These are phyloP conservation scores for Fusarium sp. DNA, from an alignment of 2,329 filamentous ascomycete species.

Conservation along the genomic window DNA sequence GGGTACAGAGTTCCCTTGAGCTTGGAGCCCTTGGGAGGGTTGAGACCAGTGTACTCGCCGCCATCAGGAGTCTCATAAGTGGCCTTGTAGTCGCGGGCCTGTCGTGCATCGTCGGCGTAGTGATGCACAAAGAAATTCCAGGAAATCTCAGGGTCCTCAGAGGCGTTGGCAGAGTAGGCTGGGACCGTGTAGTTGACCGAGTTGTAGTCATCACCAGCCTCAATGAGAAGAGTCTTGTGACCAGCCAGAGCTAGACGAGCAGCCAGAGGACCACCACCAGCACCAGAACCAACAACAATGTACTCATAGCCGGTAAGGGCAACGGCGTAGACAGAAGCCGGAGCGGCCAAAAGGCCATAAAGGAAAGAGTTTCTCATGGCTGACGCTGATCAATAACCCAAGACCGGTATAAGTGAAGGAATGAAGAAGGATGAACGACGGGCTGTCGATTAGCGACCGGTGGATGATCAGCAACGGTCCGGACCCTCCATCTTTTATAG, in stretches of 20 bases:
- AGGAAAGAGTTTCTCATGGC: constrained; percentile 32
- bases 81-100: constrained; percentile 69
- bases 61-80: constrained; percentile 66
- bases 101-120: constrained; percentile 65
- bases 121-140: constrained; percentile 76
- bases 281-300: constrained; percentile 71
- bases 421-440: background rate
- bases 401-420: background rate
- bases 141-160: constrained; percentile 65
- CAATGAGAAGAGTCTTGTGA: constrained; percentile 69
- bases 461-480: background rate
- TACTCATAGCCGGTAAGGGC: constrained; percentile 60
- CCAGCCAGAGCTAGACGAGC: constrained; percentile 69
- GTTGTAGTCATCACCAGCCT: constrained; percentile 71
- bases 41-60: constrained; percentile 62
- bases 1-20: constrained; percentile 61
- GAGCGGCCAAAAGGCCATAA: constrained; percentile 22
- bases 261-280: constrained; percentile 70
- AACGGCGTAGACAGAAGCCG: constrained; percentile 29
- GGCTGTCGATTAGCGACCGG: background rate
- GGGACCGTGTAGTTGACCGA: constrained; percentile 65
- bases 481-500: constrained; percentile 2
- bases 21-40: constrained; percentile 55
- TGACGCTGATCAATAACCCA: background rate
- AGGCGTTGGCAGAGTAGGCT: constrained; percentile 63